Evolutionary conservation across 345 rosid species (phyloP), one percentile per base, ranked within the genome.

Genomic region (Citrus mangshanensis): DNA sequence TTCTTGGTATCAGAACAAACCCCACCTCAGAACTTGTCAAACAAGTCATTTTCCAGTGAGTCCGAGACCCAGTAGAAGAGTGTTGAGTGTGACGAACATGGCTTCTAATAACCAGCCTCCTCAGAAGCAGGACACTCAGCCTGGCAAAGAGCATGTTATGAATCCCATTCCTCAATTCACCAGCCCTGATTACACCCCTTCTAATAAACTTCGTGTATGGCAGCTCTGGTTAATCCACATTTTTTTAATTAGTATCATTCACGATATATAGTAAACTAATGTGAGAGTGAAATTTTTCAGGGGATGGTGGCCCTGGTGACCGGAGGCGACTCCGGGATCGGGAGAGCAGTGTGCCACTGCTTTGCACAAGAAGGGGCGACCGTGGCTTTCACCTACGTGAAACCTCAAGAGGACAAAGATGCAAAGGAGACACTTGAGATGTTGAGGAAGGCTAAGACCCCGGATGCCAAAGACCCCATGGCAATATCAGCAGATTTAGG

Each of bases 311-410:
- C 96, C 0, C 75, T 93, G 0, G 90, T 94, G 40, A 91, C 96
- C 0, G 95, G 96, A 7, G 98, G 98, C 13, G 97, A 93, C 79
- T 93, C 95, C 0, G 97, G 96, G 24, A 93, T 94, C 8, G 95
- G 98, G 28, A 68, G 89, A 79, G 96, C 96, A 0, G 98, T 91
- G 73, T 80, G 89, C 75, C 81, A 87, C 74, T 78, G 74, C 70
- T 93, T 85, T n/a, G 92, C 83, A 0, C 74, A 64, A 24, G 97
- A 93, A 46, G 97, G 98, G 3, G 96, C 97, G 16, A 88, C 88
- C 0, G 93, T 93, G 37, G 97, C 93, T 6, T 90, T 95, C 87
- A 93, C 97, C 0, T 89, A 88, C 38, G 88, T 91, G 18, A 93
- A 88, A 73, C 73, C 76, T 32, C 86, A 81, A 27, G 96, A 93